Evolutionary conservation across 345 rosid species (phyloP), one percentile per base, ranked within the genome.

Genomic region (Boechera stricta): DNA sequence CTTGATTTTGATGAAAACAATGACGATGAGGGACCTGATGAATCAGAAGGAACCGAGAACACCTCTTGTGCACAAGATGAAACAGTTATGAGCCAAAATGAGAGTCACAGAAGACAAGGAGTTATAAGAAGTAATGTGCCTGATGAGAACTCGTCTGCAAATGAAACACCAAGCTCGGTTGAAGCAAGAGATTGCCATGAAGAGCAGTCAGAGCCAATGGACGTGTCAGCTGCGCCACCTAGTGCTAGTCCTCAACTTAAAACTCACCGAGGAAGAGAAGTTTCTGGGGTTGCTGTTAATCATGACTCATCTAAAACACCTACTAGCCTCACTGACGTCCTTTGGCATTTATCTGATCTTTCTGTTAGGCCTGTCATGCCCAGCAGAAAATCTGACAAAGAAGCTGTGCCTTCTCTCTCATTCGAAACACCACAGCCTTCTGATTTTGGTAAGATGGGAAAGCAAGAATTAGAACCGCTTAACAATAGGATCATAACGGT

Each of bases 361-460:
- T 86, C 98, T 16, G 96, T 95, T 64, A 88, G 99, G 78, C 99
- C 99, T 5, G 99, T 95, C 67, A 89, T 95, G 98, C 99, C 99
- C 51, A 88, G 90, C 81, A 89, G 88, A 78, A 95, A 92, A 87
- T 87, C 91, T 72, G 94, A 91, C 73, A 95, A 88, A 87, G 93
- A 85, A 61, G 76, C 63, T 59, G 73, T 83, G 71, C 96, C 91
- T 64, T 86, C 96, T 45, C 91, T 92, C 67, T 88, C 96, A 38
- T 92, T 95, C 63, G 96, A 91, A 82, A 86, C 85, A 11, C 72
- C 84, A 71, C 91, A 85, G 67, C 84, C 90, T 47, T 76, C 98
- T 76, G 96, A 92, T 72, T 92, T 87, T 79, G 81, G 83, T 47
- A 95, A 88, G 82, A 84, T 85, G 86, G 81, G 90, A 5, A 95